A percentile compares a stretch with the other conserved stretches of the same genome.
These are phyloP conservation scores for Coemansia sp. DNA, from an alignment of 192 early-diverging fungal genomes.

Conservation along the genomic window DNA sequence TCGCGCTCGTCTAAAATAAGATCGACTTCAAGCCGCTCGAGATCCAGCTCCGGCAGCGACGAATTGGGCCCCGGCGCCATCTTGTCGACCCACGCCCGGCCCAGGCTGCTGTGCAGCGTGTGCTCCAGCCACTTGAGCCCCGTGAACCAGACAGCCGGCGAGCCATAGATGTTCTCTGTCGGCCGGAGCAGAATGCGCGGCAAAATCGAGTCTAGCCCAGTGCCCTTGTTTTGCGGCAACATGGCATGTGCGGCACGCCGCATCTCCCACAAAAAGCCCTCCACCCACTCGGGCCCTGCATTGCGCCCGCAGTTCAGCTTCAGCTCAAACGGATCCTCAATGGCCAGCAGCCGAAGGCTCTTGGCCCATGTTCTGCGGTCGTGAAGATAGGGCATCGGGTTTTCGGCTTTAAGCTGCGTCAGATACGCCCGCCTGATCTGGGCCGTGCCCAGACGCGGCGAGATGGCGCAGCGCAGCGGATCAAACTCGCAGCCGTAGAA, in stretches of 20 bases:
- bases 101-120: too few species aligned
- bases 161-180: too few species aligned
- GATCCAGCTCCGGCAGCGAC: too few species aligned
- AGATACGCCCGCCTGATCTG: slow-evolving; percentile 17
- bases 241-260: slow-evolving; percentile 25
- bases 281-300: slow-evolving; percentile 30
- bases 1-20: too few species aligned
- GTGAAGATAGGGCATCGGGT: neutral
- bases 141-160: too few species aligned
- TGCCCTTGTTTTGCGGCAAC: neutral
- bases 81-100: too few species aligned
- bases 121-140: too few species aligned
- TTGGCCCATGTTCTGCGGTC: slow-evolving; percentile 15
- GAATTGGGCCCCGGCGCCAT: too few species aligned
- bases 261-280: slow-evolving; percentile 42
- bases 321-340: slow-evolving; percentile 39
- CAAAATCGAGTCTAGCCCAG: too few species aligned
- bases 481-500: slow-evolving; percentile 30
- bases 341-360: slow-evolving; percentile 12
- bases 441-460: slow-evolving; percentile 19
- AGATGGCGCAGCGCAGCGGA: slow-evolving; percentile 14
- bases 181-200: too few species aligned
- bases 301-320: slow-evolving; percentile 20
- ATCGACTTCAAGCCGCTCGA: too few species aligned
- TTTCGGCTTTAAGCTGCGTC: slow-evolving; percentile 1